Base-by-base conservation (phyloP, 768 basidiomycete species). In the Leccinum obscurum region DNA sequence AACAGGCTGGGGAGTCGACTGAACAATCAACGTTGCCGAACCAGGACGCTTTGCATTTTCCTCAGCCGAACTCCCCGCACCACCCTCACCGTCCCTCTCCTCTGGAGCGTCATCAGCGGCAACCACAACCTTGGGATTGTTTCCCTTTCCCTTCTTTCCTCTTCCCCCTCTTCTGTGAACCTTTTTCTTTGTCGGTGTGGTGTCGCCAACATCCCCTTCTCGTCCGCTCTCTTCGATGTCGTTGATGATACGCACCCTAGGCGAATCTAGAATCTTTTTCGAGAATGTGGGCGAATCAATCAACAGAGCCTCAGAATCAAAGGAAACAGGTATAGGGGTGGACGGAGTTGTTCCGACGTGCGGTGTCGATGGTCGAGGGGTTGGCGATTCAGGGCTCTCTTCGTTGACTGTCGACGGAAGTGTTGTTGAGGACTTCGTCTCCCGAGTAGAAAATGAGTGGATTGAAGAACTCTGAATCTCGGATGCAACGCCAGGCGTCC, bases 181-280 rank as follows among this genome's bases (percentile, higher is more conserved):
- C 64, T 76, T 76, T 53, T 76, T 70, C 66, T 78, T 80, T 24
- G 77, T 81, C 0, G 82, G 80, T 0, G 78, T 76, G 4, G 78
- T 76, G 1, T 76, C 76, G 1, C 70, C 69, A 22, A 3, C 55
- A 26, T 80, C 77, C 3, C 72, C 78, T 64, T 84, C 85, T 65
- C 81, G 85, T 58, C 85, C 85, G 39, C 84, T 83, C 11, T 85
- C 87, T n/a, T 85, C 87, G 2, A 72, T 78, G 54, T 80, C 85
- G 44, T 68, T 77, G 48, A 61, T 69, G 2, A 58, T 52, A 26
- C 37, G 48, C 28, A 32, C 7, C 10, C 41, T 51, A 26, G 60
- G 56, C 13, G 56, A 32, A 13, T 74, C 72, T 28, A 22, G 26
- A 3, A 37, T 41, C 35, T 30, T 52, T 11, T 59, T 66, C 20